Conservation (phyloP, 2,329 filamentous ascomycete genomes). For the Domatiomyces globalis region DNA sequence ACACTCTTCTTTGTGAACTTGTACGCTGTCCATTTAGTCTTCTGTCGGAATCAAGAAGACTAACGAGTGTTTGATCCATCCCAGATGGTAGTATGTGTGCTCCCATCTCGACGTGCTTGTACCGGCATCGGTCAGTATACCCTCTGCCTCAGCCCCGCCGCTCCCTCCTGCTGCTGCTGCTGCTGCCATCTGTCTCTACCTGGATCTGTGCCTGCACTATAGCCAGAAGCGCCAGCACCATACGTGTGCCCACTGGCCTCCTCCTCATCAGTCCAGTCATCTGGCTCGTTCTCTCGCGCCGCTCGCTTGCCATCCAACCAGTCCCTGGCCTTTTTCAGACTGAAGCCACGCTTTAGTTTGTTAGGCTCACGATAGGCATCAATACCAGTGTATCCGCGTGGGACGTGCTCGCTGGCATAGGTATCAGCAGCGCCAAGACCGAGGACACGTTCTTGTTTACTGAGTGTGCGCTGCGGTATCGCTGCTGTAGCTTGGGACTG, state of each 20-base stretch:
- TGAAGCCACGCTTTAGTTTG: constrained; percentile 17
- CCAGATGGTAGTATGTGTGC: no score
- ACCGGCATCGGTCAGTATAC: not conserved
- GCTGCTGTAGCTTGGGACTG: not conserved
- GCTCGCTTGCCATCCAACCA: constrained; percentile 11
- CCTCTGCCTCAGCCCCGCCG: not conserved
- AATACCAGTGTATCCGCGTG: constrained; percentile 21
- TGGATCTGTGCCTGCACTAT: not conserved
- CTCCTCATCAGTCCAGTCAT: not conserved
- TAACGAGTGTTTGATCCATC: not conserved
- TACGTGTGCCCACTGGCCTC: not conserved
- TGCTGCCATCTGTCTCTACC: not conserved
- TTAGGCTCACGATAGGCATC: constrained; percentile 21
- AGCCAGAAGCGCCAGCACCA: no score
- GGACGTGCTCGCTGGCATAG: not conserved
- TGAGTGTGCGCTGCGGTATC: constrained; percentile 8
- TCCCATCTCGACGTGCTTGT: not conserved
- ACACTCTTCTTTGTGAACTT: no score
- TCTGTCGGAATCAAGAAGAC: no score
- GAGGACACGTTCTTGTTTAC: constrained; percentile 14
- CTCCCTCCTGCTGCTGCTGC: no score
- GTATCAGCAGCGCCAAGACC: constrained; percentile 4
- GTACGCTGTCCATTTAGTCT: no score
- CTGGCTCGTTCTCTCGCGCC: not conserved
- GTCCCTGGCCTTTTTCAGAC: constrained; percentile 10